A percentile compares a stretch with the other conserved stretches of the same genome.
Evolutionary conservation across 495 filamentous ascomycete genomes (phyloP).

Genomic region (Glutinoglossum americanum): DNA sequence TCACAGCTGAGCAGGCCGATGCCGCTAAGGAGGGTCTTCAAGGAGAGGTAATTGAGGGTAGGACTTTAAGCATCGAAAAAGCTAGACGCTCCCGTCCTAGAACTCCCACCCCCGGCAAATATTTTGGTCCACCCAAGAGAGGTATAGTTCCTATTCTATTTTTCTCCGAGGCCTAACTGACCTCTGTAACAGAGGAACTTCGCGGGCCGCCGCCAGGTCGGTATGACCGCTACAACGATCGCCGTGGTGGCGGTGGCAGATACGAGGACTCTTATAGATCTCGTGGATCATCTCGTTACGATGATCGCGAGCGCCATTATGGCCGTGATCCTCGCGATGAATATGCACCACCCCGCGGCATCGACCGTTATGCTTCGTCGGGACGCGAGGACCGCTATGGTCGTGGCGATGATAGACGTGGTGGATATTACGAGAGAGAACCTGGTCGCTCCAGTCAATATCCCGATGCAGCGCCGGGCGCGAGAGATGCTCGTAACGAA

Average conservation of each 20-base stretch:
- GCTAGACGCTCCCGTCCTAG: constrained; percentile 83
- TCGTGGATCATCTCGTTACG: constrained; percentile 14
- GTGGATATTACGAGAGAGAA: constrained; percentile 24
- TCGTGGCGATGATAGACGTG: constrained; percentile 18
- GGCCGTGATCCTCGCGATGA: constrained; percentile 26
- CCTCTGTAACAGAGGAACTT: constrained; percentile 30
- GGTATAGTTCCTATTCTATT: constrained; percentile 31
- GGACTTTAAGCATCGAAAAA: constrained; percentile 97
- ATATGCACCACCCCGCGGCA: constrained; percentile 36
- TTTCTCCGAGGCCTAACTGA: neutral
- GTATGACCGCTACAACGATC: constrained; percentile 25
- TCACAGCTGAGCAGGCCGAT: constrained; percentile 77
- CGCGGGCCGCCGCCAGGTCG: constrained; percentile 27
- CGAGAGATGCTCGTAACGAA: constrained; percentile 16
- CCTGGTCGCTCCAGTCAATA: constrained; percentile 17
- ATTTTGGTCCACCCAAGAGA: constrained; percentile 96
- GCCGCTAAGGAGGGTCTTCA: constrained; percentile 91
- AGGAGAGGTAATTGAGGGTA: constrained; percentile 86
- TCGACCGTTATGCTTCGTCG: constrained; percentile 41
- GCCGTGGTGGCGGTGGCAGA: constrained; percentile 29
- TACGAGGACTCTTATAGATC: constrained; percentile 26
- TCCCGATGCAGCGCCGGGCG: neutral
- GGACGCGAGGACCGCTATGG: constrained; percentile 39
- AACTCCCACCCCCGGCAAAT: constrained; percentile 94
- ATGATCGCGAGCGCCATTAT: constrained; percentile 15